Evolutionary conservation across 306 rosid species (phyloP), one percentile per base, ranked within the genome.

Genomic region (Quercus rubra): DNA sequence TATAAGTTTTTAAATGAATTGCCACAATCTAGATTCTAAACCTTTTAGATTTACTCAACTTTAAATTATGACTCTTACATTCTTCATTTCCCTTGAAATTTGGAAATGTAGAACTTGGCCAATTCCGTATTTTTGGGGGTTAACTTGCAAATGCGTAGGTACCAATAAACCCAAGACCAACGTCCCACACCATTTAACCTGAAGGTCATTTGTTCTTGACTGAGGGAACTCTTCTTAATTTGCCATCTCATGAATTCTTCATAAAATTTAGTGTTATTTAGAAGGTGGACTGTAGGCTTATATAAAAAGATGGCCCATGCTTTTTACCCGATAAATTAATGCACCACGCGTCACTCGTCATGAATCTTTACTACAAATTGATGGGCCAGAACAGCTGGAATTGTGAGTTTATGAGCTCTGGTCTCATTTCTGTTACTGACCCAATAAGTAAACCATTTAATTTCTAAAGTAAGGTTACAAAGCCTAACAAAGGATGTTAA

Each of bases 181-280:
- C 46, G 23, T 70, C 5, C 2, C 28, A 3, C 13, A 67, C 2
- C 72, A 57, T 54, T 35, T 35, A 51, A 2, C 27, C 77, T 15
- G n/a, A 49, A 35, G 78, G 20, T 19, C 71, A 33, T 9, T 23
- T 43, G 46, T 2, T 35, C 13, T 23, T 76, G 59, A 20, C 27
- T 68, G 5, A 71, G 76, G 64, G 18, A 63, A 15, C 33, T 64
- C 21, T 2, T 30, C 70, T 5, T 31, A 5, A 85, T 38, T n/a
- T 85, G 88, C 88, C 83, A 85, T 55, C 67, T 86, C 3, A 85
- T 85, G 69, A 86, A 71, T 27, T 69, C 85, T 35, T 23, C 86
- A 15, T 75, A 69, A 70, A 80, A 79, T 3, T 27, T 3, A 5
- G 59, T 17, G 23, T 82, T 86, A 49, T 9, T 5, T 5, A 4